A percentile compares a stretch with the other conserved stretches of the same genome.
Conservation (phyloP, 2,329 filamentous ascomycete species). For the Talaromyces piceae region DNA sequence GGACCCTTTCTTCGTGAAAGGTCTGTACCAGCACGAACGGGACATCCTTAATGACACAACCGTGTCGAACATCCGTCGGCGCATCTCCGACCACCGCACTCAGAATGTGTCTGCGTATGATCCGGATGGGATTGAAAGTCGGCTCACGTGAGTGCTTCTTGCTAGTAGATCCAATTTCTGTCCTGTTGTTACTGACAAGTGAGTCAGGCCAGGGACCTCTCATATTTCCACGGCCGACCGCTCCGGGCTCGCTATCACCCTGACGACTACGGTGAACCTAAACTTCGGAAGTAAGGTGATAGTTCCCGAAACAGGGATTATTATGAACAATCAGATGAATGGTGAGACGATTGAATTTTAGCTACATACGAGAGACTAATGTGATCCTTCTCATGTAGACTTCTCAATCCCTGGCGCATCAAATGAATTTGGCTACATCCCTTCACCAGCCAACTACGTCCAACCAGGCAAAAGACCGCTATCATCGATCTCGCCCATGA, state of each 20-base stretch:
- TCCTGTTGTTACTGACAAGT: not conserved
- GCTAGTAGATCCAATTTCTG: not conserved
- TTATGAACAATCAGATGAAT: conserved; percentile 60
- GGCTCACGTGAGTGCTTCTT: conserved; percentile 49
- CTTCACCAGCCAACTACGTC: conserved; percentile 74
- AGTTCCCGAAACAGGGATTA: conserved; percentile 73
- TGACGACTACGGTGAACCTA: conserved; percentile 83
- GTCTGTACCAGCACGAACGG: conserved; percentile 56
- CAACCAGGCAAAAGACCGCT: conserved; percentile 73
- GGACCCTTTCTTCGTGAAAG: conserved; percentile 67
- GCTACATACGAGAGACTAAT: not conserved
- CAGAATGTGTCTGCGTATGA: conserved; percentile 69
- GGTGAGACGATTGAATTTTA: conserved; percentile 34
- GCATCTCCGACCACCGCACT: conserved; percentile 65
- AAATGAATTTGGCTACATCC: conserved; percentile 81
- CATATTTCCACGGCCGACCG: conserved; percentile 59
- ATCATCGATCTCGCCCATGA: conserved; percentile 73
- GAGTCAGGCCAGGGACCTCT: conserved; percentile 42
- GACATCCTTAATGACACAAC: conserved; percentile 58
- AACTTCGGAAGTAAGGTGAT: conserved; percentile 74
- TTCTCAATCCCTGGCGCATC: conserved; percentile 72
- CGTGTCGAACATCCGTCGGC: conserved; percentile 52
- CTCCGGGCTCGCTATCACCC: conserved; percentile 66
- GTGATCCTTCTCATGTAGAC: conserved; percentile 47
- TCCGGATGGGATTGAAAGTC: conserved; percentile 56